Percentiles rank a stretch among this genome's conserved stretches.
Evolutionary conservation across 208 protist genomes (phyloP).

Genomic region (Crithidia brevicula): DNA sequence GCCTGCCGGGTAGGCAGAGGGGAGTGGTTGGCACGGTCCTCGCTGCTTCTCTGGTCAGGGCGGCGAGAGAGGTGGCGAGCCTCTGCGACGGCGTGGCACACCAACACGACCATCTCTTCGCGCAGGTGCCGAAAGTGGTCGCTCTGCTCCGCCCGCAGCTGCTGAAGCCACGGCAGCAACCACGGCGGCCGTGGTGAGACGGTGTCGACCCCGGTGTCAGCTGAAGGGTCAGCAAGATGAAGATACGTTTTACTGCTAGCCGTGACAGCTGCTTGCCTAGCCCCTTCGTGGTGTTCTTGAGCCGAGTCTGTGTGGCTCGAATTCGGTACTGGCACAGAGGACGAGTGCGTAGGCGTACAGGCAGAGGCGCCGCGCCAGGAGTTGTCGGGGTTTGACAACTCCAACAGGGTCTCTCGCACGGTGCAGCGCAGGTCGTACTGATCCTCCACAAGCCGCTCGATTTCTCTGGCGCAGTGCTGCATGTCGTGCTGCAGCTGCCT

Average conservation of each 20-base stretch:
- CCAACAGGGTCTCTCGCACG: constrained; percentile 5
- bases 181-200: constrained; percentile 6
- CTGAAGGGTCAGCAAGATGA: background rate
- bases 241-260: background rate
- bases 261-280: no score
- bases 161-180: constrained; percentile 15
- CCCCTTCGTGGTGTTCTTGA: no score
- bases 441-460: constrained; percentile 41
- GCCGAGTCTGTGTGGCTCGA: no score
- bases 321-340: no score
- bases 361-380: background rate
- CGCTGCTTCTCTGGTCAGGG: background rate
- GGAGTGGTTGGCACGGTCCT: background rate
- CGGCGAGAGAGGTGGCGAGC: background rate
- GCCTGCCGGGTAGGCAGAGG: background rate
- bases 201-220: background rate
- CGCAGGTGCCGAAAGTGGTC: constrained; percentile 18
- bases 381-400: background rate
- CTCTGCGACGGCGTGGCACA: constrained; percentile 15
- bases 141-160: constrained; percentile 1
- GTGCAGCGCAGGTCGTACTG: constrained; percentile 27
- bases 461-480: constrained; percentile 31
- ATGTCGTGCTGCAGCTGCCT: constrained; percentile 39
- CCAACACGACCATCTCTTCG: constrained; percentile 31
- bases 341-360: no score